Evolutionary conservation across 1,284 basidiomycete genomes (phyloP).

Genomic region (Melampsora medusae): DNA sequence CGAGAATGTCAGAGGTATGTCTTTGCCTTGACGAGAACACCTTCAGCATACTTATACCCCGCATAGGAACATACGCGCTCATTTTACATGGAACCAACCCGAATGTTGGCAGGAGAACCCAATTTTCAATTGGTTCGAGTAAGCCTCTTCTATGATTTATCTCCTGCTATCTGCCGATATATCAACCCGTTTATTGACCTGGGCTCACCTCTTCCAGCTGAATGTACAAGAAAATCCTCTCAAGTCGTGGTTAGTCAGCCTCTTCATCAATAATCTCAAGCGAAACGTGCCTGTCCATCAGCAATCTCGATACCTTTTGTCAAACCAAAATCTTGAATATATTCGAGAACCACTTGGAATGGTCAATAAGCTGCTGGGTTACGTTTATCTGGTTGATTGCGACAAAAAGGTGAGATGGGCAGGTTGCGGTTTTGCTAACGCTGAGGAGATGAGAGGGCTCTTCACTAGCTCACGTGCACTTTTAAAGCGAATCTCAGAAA

Average conservation of each 20-base stretch:
- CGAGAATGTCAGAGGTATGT: slow-evolving; percentile 43
- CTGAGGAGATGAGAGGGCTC: slow-evolving; percentile 29
- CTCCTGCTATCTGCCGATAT: neutral
- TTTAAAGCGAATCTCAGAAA: slow-evolving; percentile 25
- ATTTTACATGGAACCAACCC: slow-evolving; percentile 26
- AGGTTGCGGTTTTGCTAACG: slow-evolving; percentile 43
- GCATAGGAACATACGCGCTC: slow-evolving; percentile 38
- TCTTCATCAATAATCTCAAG: slow-evolving; percentile 43
- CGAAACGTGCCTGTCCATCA: slow-evolving; percentile 23
- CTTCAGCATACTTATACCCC: neutral
- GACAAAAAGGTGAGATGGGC: slow-evolving; percentile 43
- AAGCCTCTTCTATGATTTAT: neutral
- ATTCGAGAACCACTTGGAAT: slow-evolving; percentile 40
- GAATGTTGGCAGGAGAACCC: slow-evolving; percentile 28
- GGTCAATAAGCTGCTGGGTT: slow-evolving; percentile 42
- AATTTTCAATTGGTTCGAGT: slow-evolving; percentile 40
- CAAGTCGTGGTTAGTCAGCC: slow-evolving; percentile 42
- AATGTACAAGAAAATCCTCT: slow-evolving; percentile 43
- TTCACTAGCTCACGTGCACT: slow-evolving; percentile 24
- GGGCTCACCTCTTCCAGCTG: neutral
- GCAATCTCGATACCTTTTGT: slow-evolving; percentile 24
- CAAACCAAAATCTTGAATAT: slow-evolving; percentile 44
- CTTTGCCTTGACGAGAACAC: neutral
- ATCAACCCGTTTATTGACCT: neutral
- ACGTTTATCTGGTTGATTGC: slow-evolving; percentile 40